Percentiles rank a stretch among this genome's conserved stretches.
phyloP scores from a whole-genome alignment of 768 basidiomycete genomes.

The button mushroom (Agaricus bisporus) region DNA sequence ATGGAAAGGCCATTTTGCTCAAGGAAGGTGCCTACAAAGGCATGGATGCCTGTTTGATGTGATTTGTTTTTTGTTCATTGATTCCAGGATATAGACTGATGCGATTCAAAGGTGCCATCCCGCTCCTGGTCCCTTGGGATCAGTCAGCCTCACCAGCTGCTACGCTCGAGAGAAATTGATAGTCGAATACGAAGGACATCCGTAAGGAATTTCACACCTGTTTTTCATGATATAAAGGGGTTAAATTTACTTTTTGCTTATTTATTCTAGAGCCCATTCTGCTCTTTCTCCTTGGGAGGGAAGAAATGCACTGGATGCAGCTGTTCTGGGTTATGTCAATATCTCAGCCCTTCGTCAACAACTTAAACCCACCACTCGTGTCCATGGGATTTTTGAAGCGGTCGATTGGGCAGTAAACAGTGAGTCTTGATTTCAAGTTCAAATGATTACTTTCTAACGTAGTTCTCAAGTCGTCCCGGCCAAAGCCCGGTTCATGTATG shows the following conservation, averaged over 20 bases:
- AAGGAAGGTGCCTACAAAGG: conserved; percentile 72
- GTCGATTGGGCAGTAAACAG: conserved; percentile 71
- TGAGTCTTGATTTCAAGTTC: conserved; percentile 22
- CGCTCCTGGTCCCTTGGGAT: conserved; percentile 67
- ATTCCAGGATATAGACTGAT: not conserved
- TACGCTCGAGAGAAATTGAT: conserved; percentile 58
- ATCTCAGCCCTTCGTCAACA: conserved; percentile 81
- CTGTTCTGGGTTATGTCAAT: conserved; percentile 78
- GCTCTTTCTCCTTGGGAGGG: conserved; percentile 83
- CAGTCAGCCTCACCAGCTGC: conserved; percentile 57
- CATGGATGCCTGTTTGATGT: conserved; percentile 79
- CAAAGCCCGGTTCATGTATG: conserved; percentile 66
- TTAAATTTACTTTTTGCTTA: not conserved
- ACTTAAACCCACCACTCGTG: conserved; percentile 65
- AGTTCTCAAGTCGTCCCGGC: conserved; percentile 85
- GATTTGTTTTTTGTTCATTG: not conserved
- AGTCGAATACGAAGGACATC: conserved; percentile 69
- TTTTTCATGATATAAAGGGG: no score
- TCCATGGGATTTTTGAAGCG: conserved; percentile 76
- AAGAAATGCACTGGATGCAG: conserved; percentile 77
- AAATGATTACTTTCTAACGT: not conserved
- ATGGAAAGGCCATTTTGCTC: conserved; percentile 66
- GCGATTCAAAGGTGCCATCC: conserved; percentile 66
- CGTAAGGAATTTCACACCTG: conserved; percentile 33
- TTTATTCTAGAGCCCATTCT: conserved; percentile 57